Conservation (phyloP, 2,329 filamentous ascomycete species). For the Trichoderma harzianum region DNA sequence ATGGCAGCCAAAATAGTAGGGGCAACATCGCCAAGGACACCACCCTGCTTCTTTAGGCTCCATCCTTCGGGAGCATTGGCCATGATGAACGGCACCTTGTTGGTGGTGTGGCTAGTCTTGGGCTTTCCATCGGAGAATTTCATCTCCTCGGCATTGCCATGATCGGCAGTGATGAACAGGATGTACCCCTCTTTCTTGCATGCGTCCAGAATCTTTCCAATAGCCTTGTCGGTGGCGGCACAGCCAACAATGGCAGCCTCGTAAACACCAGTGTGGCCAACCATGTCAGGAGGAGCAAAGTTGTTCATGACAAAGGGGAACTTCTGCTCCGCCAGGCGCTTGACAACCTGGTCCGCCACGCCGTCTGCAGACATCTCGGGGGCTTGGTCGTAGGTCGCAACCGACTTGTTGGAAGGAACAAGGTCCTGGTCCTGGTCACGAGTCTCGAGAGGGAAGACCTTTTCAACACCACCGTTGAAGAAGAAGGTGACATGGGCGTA, state of each 20-base stretch:
- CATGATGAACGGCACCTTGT: conserved; percentile 98
- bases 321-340: conserved; percentile 78
- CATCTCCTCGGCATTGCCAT: conserved; percentile 99
- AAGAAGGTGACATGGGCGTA: conserved; percentile 99
- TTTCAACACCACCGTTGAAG: conserved; percentile 98
- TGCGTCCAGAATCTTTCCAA: conserved; percentile 85
- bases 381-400: conserved; percentile 90
- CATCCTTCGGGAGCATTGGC: conserved; percentile 90
- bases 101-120: conserved; percentile 96
- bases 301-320: conserved; percentile 99
- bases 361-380: conserved; percentile 93
- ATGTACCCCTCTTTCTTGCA: conserved; percentile 93
- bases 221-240: conserved; percentile 86
- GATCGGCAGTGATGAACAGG: conserved; percentile 93
- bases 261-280: conserved; percentile 97
- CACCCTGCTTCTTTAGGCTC: conserved; percentile 77
- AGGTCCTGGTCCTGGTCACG: conserved; percentile 77
- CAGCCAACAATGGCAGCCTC: conserved; percentile 85
- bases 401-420: conserved; percentile 83
- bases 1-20: conserved; percentile 89
- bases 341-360: conserved; percentile 84
- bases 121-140: conserved; percentile 92
- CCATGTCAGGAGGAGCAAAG: conserved; percentile 99
- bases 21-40: conserved; percentile 94
- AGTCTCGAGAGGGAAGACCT: conserved; percentile 86